Percentiles rank a stretch among this genome's conserved stretches.
Conservation (phyloP, 2,329 filamentous ascomycete genomes). For the Mycosphaerelloides madeirae region DNA sequence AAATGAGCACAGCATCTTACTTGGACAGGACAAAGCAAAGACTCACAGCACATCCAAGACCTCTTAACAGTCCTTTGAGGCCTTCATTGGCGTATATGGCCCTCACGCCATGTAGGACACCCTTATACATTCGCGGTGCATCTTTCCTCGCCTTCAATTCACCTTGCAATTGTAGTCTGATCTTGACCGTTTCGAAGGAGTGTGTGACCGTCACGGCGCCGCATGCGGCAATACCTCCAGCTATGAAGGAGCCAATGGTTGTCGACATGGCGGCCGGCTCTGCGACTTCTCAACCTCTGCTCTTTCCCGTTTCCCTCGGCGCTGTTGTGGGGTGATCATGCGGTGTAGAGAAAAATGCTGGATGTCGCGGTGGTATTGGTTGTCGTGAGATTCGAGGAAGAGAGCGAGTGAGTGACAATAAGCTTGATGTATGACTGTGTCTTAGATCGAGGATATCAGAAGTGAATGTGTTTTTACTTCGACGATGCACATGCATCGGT, state of each 20-base stretch:
- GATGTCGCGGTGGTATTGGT: too few species aligned
- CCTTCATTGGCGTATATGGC: conserved; percentile 92
- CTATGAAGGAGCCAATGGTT: conserved; percentile 71
- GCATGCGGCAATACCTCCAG: conserved; percentile 92
- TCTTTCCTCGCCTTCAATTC: conserved; percentile 84
- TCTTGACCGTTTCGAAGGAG: conserved; percentile 98
- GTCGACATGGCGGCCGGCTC: conserved; percentile 39
- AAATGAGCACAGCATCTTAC: background rate
- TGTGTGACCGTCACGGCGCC: conserved; percentile 96
- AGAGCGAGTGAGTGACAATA: too few species aligned
- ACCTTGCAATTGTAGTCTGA: conserved; percentile 92
- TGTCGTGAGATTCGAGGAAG: too few species aligned
- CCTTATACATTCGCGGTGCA: conserved; percentile 82
- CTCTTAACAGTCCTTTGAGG: conserved; percentile 75
- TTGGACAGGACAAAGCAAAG: background rate
- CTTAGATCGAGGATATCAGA: too few species aligned
- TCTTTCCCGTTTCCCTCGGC: background rate
- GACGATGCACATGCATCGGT: too few species aligned
- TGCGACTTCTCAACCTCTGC: background rate
- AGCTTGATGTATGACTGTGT: too few species aligned
- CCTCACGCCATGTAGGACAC: conserved; percentile 83
- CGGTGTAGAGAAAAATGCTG: too few species aligned
- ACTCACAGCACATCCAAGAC: conserved; percentile 73
- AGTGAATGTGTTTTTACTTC: too few species aligned
- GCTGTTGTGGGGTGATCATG: too few species aligned